Base-by-base conservation (phyloP, 805 yeast species). In the Allodekkera sacchari region DNA sequence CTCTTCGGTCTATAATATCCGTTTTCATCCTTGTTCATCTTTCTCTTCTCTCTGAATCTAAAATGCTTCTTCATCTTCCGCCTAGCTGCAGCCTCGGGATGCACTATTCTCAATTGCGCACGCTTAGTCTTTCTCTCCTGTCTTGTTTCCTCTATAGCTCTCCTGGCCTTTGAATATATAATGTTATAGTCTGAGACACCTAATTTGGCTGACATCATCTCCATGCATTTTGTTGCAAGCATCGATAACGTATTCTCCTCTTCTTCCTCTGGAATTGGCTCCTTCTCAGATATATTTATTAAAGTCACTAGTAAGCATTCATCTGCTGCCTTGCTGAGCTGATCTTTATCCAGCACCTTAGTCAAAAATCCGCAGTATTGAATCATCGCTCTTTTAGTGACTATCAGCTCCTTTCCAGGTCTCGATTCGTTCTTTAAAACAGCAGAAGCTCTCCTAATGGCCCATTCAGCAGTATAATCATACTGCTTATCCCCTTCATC, bases 31-130 rank as follows among this genome's bases (percentile, higher is more conserved):
- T 73, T 81, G 32, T 71, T 75, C 31, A 66, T 74, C 50, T 71
- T 80, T 54, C 95, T 71, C 64, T 79, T 83, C 40, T 82, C 92
- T 52, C 88, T 74, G 18, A 72, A 68, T 45, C 78, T 71, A 23
- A 67, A 74, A 59, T 88, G 94, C 53, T 82, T 83, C 57, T 66
- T 78, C 47, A 83, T 49, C 59, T 81, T 83, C 54, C 83, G 73
- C 42, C 68, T 71, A 2, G 95, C 92, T n/a, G 84, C 78, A 25
- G 71, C 57, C 11, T 81, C 95, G 1, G 97, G 97, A 4, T 80
- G 82, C 14, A 67, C 70, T 8, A 88, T 65, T 3, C 85, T 81
- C 50, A 84, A 59, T 36, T 81, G 77, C 0, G 94, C 81, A 35
- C 87, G 67, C 49, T 77, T 79, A 0, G 82, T 70, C 50, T 68